These are phyloP conservation scores for Sporothrix brasiliensis DNA, from an alignment of 2,329 filamentous ascomycete genomes.

Conservation along the genomic window DNA sequence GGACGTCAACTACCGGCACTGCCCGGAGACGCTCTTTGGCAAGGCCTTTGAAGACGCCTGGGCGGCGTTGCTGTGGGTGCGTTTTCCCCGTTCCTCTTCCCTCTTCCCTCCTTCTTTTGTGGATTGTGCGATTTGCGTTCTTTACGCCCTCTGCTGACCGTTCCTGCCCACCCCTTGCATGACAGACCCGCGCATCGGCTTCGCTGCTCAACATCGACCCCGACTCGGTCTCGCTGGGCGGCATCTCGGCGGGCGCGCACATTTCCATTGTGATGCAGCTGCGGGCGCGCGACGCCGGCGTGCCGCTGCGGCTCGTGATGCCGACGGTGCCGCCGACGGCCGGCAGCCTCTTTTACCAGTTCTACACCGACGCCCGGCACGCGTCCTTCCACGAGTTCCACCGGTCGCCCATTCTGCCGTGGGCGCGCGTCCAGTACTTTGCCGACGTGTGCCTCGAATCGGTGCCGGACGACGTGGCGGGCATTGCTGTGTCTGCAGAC, in stretches of 20 bases:
- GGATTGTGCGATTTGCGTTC: no score
- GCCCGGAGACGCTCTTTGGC: conserved; percentile 45
- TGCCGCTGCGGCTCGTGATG: conserved; percentile 45
- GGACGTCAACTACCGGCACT: conserved; percentile 48
- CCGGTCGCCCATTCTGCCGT: conserved; percentile 51
- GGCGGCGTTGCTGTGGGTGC: conserved; percentile 45
- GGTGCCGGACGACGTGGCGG: conserved; percentile 48
- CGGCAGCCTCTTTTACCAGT: conserved; percentile 40
- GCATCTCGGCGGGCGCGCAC: conserved; percentile 52
- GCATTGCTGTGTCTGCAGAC: conserved; percentile 37
- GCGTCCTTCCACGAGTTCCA: conserved; percentile 31
- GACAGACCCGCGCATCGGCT: conserved; percentile 36
- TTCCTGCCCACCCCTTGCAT: not conserved
- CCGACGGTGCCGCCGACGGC: conserved; percentile 42
- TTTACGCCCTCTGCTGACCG: no score
- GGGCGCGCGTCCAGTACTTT: conserved; percentile 47
- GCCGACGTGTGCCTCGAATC: conserved; percentile 46
- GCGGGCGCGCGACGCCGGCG: conserved; percentile 45
- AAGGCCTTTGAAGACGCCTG: conserved; percentile 46
- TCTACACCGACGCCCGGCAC: conserved; percentile 44
- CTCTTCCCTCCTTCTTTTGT: not conserved
- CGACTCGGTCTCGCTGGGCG: conserved; percentile 45
- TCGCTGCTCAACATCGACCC: conserved; percentile 41
- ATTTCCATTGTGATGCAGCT: conserved; percentile 46
- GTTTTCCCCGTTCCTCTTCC: not conserved